phyloP scores from a whole-genome alignment of 2,329 filamentous ascomycete species.

The Epichloe baconii region DNA sequence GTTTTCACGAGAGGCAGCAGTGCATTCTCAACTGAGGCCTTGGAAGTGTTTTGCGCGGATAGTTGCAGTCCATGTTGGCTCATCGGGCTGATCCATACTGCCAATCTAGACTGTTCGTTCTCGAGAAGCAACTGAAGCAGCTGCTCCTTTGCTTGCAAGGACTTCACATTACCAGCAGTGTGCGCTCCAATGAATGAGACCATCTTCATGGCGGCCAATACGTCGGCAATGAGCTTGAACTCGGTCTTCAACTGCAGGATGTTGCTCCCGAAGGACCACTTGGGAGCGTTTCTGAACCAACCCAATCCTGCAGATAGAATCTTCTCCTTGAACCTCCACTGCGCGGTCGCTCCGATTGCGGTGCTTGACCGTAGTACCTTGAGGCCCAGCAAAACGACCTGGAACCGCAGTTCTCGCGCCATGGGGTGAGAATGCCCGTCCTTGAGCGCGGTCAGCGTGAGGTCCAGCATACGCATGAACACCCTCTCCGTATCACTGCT shows the following conservation, averaged over 20 bases:
- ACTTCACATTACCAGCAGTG: conserved; percentile 42
- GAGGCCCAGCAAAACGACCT: conserved; percentile 71
- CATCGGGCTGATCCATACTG: conserved; percentile 81
- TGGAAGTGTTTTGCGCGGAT: conserved; percentile 27
- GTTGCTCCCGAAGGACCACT: conserved; percentile 95
- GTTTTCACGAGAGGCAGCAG: conserved; percentile 56
- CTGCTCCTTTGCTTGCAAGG: conserved; percentile 66
- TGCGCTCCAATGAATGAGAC: conserved; percentile 47
- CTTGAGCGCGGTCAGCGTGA: conserved; percentile 64
- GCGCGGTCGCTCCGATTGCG: conserved; percentile 46
- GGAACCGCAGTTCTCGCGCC: conserved; percentile 82
- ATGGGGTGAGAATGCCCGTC: conserved; percentile 67
- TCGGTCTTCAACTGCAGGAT: conserved; percentile 89
- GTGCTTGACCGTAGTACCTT: conserved; percentile 63
- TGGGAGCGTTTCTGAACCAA: conserved; percentile 76
- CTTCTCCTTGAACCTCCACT: conserved; percentile 79
- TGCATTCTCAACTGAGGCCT: conserved; percentile 28
- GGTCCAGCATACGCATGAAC: conserved; percentile 68
- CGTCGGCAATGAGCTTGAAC: conserved; percentile 65
- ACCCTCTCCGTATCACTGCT: conserved; percentile 69
- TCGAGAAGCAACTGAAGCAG: conserved; percentile 70
- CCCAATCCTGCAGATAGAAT: conserved; percentile 73
- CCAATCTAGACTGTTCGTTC: conserved; percentile 70
- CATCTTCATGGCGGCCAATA: conserved; percentile 51
- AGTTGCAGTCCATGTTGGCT: conserved; percentile 35